A percentile compares a stretch with the other conserved stretches of the same genome.
phyloP scores from a whole-genome alignment of 768 basidiomycete genomes.

The Fomitopsis pulvina region DNA sequence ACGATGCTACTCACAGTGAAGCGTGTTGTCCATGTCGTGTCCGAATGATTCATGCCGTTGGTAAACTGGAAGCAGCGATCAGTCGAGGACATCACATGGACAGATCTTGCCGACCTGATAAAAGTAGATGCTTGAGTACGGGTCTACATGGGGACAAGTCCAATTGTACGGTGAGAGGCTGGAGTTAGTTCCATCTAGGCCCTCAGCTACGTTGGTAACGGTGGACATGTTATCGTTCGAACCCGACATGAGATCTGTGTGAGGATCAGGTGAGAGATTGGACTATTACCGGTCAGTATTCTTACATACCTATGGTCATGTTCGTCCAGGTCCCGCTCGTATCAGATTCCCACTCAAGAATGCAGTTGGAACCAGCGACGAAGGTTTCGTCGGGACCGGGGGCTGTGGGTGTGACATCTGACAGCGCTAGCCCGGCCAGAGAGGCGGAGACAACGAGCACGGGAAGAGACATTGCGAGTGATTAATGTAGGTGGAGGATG shows the following conservation, averaged over 20 bases:
- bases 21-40: conserved; percentile 31
- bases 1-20: conserved; percentile 26
- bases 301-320: conserved; percentile 28
- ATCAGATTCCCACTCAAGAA: conserved; percentile 29
- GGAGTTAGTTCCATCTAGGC: conserved; percentile 27
- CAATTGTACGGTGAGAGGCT: conserved; percentile 27
- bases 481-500: not conserved
- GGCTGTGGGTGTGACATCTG: conserved; percentile 25
- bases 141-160: conserved; percentile 32
- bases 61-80: conserved; percentile 21
- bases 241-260: conserved; percentile 32
- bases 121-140: conserved; percentile 34
- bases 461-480: conserved; percentile 2
- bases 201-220: conserved; percentile 23
- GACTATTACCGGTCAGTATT: not conserved
- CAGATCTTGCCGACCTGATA: conserved; percentile 25
- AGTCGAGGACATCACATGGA: not conserved
- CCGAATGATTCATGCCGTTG: conserved; percentile 18
- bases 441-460: conserved; percentile 1
- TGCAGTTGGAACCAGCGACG: conserved; percentile 27
- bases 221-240: conserved; percentile 29
- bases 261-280: not conserved
- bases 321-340: conserved; percentile 28
- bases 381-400: conserved; percentile 34
- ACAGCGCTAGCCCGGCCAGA: conserved; percentile 10